phyloP scores from a whole-genome alignment of 495 filamentous ascomycete genomes.

The Aspergillus haitiensis region DNA sequence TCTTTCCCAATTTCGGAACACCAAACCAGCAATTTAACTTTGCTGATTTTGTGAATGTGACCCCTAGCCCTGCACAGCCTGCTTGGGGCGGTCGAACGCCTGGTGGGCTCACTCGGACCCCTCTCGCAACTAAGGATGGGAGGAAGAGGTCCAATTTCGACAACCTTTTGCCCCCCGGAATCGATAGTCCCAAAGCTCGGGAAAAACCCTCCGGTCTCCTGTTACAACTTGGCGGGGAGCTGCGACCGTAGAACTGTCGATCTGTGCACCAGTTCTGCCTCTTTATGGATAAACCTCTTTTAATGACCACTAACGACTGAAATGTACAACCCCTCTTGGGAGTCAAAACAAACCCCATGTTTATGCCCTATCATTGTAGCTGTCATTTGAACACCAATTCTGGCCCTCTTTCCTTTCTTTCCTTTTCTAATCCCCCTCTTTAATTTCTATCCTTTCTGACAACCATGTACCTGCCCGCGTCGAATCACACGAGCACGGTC shows the following conservation, averaged over 20 bases:
- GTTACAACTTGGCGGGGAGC: conserved; percentile 47
- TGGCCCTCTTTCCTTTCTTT: too few species aligned
- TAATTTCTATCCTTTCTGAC: neutral
- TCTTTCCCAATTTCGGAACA: conserved; percentile 58
- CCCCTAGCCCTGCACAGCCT: conserved; percentile 89
- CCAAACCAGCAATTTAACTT: conserved; percentile 81
- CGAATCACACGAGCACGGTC: neutral
- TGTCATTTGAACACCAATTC: neutral
- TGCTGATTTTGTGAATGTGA: conserved; percentile 95
- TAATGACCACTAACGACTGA: conserved; percentile 39
- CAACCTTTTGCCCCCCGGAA: conserved; percentile 54
- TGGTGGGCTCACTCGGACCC: conserved; percentile 58
- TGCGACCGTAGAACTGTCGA: conserved; percentile 32
- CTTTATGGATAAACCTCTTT: conserved; percentile 12
- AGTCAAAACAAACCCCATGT: neutral
- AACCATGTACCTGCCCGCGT: neutral
- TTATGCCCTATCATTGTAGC: conserved; percentile 29
- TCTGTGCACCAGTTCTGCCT: neutral
- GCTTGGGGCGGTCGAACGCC: conserved; percentile 66
- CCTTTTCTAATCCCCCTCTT: conserved; percentile 6
- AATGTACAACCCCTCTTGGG: conserved; percentile 28
- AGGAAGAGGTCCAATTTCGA: conserved; percentile 69
- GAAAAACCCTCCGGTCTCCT: conserved; percentile 37
- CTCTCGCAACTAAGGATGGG: conserved; percentile 52
- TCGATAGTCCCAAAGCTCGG: conserved; percentile 35